Conservation (phyloP, 2,329 filamentous ascomycete species). For the Pseudocercospora fijiensis region DNA sequence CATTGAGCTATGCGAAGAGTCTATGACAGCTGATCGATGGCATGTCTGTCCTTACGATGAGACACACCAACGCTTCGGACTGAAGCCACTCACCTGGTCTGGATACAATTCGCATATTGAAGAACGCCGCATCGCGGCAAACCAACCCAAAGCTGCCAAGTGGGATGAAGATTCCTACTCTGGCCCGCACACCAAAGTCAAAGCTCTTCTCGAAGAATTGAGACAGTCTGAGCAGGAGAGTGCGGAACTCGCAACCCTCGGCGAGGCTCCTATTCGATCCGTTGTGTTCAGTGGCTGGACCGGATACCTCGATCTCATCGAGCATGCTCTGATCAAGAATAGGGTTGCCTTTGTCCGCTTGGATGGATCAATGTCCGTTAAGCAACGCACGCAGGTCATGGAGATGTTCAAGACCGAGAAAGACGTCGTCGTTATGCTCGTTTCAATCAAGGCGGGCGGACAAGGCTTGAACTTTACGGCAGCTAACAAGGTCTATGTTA, state of each 20-base stretch:
- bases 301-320: constrained; percentile 86
- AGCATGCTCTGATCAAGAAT: constrained; percentile 69
- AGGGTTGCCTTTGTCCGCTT: constrained; percentile 74
- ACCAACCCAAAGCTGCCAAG: constrained; percentile 52
- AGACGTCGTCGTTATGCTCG: constrained; percentile 74
- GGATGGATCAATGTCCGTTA: constrained; percentile 82
- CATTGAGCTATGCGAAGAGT: constrained; percentile 42
- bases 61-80: constrained; percentile 60
- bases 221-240: constrained; percentile 63
- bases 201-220: constrained; percentile 74
- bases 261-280: constrained; percentile 70
- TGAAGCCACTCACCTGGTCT: constrained; percentile 66
- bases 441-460: constrained; percentile 89
- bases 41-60: constrained; percentile 69
- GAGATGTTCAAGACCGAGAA: constrained; percentile 72
- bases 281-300: constrained; percentile 98
- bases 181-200: constrained; percentile 90
- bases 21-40: constrained; percentile 44
- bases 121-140: constrained; percentile 51
- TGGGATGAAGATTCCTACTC: constrained; percentile 64
- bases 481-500: constrained; percentile 85
- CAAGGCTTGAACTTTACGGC: constrained; percentile 87
- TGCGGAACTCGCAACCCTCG: constrained; percentile 52
- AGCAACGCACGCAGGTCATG: constrained; percentile 71
- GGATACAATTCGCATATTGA: constrained; percentile 49